phyloP scores from a whole-genome alignment of 345 rosid genomes.

The Salix exigua region DNA sequence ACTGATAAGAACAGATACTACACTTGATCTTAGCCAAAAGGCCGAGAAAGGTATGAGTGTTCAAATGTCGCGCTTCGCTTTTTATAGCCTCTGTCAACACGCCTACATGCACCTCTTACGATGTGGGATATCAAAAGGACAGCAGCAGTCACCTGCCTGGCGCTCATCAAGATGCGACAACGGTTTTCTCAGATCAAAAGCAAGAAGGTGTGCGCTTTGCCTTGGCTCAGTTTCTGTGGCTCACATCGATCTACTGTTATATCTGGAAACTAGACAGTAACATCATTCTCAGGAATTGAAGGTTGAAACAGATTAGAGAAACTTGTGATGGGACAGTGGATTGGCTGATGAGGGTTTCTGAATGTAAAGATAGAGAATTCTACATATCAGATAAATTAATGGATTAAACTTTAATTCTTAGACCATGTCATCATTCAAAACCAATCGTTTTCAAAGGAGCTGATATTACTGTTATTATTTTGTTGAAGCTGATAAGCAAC shows the following conservation, averaged over 20 bases:
- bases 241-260: no score
- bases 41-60: slow-evolving; percentile 52
- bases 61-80: accelerated
- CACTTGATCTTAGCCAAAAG: slow-evolving; percentile 55
- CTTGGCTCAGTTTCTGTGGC: neutral
- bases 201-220: neutral
- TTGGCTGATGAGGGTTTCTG: slow-evolving; percentile 34
- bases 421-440: no score
- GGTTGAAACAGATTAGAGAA: no score
- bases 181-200: neutral
- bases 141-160: neutral
- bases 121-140: neutral
- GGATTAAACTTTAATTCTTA: no score
- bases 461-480: neutral
- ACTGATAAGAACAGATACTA: slow-evolving; percentile 23
- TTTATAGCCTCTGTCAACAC: neutral
- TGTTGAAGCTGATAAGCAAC: no score
- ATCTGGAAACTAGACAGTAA: no score
- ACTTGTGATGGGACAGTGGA: neutral
- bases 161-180: no score
- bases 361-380: slow-evolving; percentile 29
- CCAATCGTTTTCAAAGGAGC: no score
- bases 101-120: neutral
- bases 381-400: slow-evolving; percentile 13
- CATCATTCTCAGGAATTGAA: no score